Percentiles rank a stretch among this genome's conserved stretches.
phyloP scores from a whole-genome alignment of 345 rosid species.

The Chamaenerion angustifolium region DNA sequence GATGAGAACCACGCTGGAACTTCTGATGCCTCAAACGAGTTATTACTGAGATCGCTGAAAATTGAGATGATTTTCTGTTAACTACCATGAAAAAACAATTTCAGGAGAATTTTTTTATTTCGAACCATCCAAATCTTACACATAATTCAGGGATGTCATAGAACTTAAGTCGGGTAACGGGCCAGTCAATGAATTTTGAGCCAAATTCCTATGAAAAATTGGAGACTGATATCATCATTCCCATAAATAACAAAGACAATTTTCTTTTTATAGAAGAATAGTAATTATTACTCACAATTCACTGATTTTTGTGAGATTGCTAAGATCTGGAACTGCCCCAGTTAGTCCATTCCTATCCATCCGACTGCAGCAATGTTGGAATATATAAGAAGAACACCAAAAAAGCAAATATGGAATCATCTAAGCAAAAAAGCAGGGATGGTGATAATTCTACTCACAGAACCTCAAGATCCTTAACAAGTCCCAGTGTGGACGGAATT shows the following conservation, averaged over 20 bases:
- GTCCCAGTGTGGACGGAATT: constrained; percentile 21
- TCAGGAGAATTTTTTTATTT: no score
- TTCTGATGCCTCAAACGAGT: constrained; percentile 15
- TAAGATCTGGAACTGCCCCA: constrained; percentile 17
- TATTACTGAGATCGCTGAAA: constrained; percentile 34
- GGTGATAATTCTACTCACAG: constrained; percentile 28
- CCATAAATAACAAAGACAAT: not conserved
- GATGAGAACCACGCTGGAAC: constrained; percentile 25
- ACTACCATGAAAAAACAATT: no score
- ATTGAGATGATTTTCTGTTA: not conserved
- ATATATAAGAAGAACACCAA: not conserved
- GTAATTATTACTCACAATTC: constrained; percentile 22
- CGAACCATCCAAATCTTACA: constrained; percentile 13
- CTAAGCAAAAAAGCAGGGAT: not conserved
- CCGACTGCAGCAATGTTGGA: constrained; percentile 16
- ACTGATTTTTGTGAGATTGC: constrained; percentile 12
- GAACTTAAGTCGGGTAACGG: constrained; percentile 24
- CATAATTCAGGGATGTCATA: constrained; percentile 16
- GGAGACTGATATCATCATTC: not conserved
- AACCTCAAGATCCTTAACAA: constrained; percentile 15
- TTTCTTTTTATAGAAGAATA: not conserved
- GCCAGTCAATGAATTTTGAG: constrained; percentile 21
- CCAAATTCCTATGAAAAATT: constrained; percentile 16
- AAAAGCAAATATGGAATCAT: not conserved
- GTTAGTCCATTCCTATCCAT: constrained; percentile 22